phyloP scores from a whole-genome alignment of 2,329 filamentous ascomycete species.

The Aspergillus clavatus region DNA sequence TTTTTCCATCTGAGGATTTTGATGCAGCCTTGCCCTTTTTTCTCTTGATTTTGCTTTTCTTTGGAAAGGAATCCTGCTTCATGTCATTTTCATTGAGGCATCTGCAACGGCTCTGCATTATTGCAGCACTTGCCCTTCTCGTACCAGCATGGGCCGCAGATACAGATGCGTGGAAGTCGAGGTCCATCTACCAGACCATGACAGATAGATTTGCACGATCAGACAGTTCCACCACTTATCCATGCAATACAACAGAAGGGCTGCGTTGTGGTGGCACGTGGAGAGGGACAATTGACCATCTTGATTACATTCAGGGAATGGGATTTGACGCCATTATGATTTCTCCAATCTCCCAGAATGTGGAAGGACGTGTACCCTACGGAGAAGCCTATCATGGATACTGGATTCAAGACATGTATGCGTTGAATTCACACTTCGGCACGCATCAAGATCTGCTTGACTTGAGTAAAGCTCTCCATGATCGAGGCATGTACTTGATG shows the following conservation, averaged over 20 bases:
- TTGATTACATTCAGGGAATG: constrained; percentile 50
- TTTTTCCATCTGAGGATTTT: no score
- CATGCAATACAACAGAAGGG: constrained; percentile 28
- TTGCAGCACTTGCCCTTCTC: constrained; percentile 5
- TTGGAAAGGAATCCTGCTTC: no score
- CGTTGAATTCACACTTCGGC: constrained; percentile 48
- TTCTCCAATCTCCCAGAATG: constrained; percentile 40
- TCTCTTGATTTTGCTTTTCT: no score
- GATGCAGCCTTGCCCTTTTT: background rate
- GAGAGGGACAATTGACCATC: constrained; percentile 44
- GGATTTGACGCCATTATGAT: constrained; percentile 48
- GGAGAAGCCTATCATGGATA: constrained; percentile 49
- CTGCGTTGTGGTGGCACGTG: constrained; percentile 51
- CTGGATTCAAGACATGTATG: constrained; percentile 46
- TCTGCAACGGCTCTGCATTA: constrained; percentile 6
- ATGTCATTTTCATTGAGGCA: constrained; percentile 3
- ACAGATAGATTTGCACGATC: constrained; percentile 45
- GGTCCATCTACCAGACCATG: constrained; percentile 45
- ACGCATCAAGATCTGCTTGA: constrained; percentile 44
- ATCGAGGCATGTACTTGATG: constrained; percentile 49
- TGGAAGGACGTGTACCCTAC: constrained; percentile 35
- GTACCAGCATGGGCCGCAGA: constrained; percentile 19
- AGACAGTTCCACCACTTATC: constrained; percentile 32
- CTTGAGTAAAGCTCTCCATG: constrained; percentile 43
- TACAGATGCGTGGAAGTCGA: constrained; percentile 35